Base-by-base conservation (phyloP, 352 stramenopile genomes). In the Pythium coloratum region DNA sequence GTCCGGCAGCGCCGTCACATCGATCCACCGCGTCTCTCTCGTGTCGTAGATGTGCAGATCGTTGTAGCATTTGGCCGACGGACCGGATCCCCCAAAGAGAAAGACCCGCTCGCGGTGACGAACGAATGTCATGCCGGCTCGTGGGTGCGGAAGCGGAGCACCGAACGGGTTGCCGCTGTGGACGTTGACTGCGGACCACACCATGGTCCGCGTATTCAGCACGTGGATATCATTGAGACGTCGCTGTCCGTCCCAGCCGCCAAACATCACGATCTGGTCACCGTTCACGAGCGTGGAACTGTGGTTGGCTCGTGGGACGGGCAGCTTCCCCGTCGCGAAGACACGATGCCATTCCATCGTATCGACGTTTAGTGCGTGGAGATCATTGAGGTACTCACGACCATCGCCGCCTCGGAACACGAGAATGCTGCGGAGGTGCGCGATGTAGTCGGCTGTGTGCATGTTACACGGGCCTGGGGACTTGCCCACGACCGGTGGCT, bases 171-270 rank as follows among this genome's bases (percentile, higher is more conserved):
- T 36, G 40, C 30, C 40, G 34, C 55, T 67, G 58, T 70, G 68
- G 14, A 83, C 64, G 47, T 77, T 75, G 51, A 92, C 80, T 3
- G 73, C 64, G 1, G 93, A 94, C 96, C 95, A 99, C n/a, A 81
- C 90, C 55, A 89, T 88, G 28, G 82, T 95, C 16, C 58, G 68
- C 8, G 89, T 97, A 70, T 98, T 86, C n/a, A 99, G 79, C 36
- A 98, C 84, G 76, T 98, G 90, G 59, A 99, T 90, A 76, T 98
- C 96, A 75, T 98, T 99, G 12, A 99, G 82, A 55, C 94, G 79
- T 65, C 97, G 84, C 38, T 86, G 83, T n/a, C 90, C 90, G 66
- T 97, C 86, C 95, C 95, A 99, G 57, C 96, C 95, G 47, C 96
- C 96, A 78, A 99, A 99, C 38, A 99, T 80, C 59, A 98, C 97